Percentiles rank a stretch among this genome's conserved stretches.
phyloP scores from a whole-genome alignment of 208 protist species.

The Trypanosoma mega region DNA sequence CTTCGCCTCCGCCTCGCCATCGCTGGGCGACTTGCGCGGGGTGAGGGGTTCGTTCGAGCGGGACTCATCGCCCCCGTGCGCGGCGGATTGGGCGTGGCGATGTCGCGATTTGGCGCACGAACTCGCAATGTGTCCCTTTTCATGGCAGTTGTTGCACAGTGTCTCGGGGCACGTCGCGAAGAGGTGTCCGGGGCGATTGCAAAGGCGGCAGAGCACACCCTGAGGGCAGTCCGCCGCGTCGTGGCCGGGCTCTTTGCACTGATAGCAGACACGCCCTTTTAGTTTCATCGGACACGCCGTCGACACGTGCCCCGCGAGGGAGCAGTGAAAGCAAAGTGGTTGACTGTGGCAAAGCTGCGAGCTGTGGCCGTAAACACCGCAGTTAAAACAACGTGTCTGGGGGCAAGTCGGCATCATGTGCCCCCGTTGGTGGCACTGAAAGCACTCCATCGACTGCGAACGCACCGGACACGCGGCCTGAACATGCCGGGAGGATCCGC shows the following conservation, averaged over 20 bases:
- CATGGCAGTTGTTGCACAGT: slow-evolving; percentile 67
- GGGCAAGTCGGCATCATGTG: slow-evolving; percentile 84
- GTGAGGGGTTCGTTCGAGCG: not conserved
- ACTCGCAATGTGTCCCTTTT: slow-evolving; percentile 76
- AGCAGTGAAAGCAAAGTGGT: slow-evolving; percentile 88
- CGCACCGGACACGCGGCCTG: slow-evolving; percentile 66
- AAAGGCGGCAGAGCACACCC: slow-evolving; percentile 77
- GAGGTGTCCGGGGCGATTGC: slow-evolving; percentile 71
- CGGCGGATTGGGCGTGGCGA: too few species aligned
- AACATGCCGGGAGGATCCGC: slow-evolving; percentile 76
- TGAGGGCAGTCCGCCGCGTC: slow-evolving; percentile 78
- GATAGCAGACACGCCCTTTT: slow-evolving; percentile 82
- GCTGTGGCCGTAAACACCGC: slow-evolving; percentile 82
- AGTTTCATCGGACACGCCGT: slow-evolving; percentile 71
- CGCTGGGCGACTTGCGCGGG: slow-evolving; percentile 1
- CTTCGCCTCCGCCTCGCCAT: not conserved
- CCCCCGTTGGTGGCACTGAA: slow-evolving; percentile 79
- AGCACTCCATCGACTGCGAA: slow-evolving; percentile 72
- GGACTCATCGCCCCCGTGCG: not conserved
- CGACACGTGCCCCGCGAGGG: slow-evolving; percentile 69
- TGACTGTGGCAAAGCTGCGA: slow-evolving; percentile 83
- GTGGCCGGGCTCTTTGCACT: slow-evolving; percentile 87
- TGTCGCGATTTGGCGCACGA: slow-evolving; percentile 49
- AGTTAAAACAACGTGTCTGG: slow-evolving; percentile 88
- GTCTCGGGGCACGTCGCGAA: slow-evolving; percentile 74